Percentiles rank a stretch among this genome's conserved stretches.
Evolutionary conservation across 1,284 basidiomycete species (phyloP).

Genomic region (Trichosporon asahii): DNA sequence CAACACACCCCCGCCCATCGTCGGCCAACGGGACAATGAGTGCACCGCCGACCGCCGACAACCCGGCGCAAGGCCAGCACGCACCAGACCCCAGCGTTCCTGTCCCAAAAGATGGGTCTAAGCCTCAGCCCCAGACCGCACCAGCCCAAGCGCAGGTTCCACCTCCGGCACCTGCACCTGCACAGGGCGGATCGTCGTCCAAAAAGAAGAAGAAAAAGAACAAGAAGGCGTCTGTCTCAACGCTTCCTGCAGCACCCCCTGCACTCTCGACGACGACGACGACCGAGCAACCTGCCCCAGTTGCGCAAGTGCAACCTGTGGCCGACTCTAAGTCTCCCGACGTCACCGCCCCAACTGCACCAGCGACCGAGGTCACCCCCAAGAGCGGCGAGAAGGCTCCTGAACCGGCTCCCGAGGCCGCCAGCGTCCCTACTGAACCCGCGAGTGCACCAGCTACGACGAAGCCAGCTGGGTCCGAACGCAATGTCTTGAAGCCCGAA

Average conservation of each 20-base stretch:
- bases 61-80: constrained; percentile 3
- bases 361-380: not conserved
- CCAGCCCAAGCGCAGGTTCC: constrained; percentile 1
- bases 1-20: not conserved
- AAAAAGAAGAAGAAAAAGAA: constrained; percentile 30
- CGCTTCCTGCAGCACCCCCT: not conserved
- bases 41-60: constrained; percentile 11
- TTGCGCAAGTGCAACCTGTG: not conserved
- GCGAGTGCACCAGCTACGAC: not conserved
- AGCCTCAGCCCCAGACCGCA: not conserved
- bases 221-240: constrained; percentile 17
- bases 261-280: not conserved
- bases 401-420: not conserved
- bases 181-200: constrained; percentile 7
- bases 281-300: not conserved
- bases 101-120: not conserved
- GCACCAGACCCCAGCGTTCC: not conserved
- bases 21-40: constrained; percentile 15
- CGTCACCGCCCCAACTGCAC: not conserved
- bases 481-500: not conserved
- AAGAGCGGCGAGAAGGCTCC: not conserved
- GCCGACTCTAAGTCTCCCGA: not conserved
- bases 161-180: constrained; percentile 3
- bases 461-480: not conserved
- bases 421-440: not conserved